Percentiles rank a stretch among this genome's conserved stretches.
These are phyloP conservation scores for Beauveria scarabaeidicola DNA, from an alignment of 2,329 filamentous ascomycete genomes.

Conservation along the genomic window DNA sequence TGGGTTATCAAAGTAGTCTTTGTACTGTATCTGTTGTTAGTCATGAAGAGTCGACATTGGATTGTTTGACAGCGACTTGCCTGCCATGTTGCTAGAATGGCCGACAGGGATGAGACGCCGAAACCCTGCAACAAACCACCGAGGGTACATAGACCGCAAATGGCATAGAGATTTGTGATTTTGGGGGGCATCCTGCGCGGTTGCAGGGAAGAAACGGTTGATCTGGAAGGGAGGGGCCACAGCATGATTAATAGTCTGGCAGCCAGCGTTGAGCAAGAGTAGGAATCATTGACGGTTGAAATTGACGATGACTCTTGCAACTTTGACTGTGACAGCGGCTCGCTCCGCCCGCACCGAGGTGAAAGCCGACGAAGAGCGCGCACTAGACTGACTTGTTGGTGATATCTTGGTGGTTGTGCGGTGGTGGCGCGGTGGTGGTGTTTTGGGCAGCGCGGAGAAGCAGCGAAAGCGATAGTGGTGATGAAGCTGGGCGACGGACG, in stretches of 20 bases:
- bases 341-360: slow-evolving; percentile 1
- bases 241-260: background rate
- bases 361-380: background rate
- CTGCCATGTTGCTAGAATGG: slow-evolving; percentile 38
- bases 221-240: slow-evolving; percentile 4
- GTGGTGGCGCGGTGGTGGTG: background rate
- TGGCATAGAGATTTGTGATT: slow-evolving; percentile 18
- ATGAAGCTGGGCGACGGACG: background rate
- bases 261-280: background rate
- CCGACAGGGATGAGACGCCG: slow-evolving; percentile 46
- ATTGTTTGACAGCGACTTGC: background rate
- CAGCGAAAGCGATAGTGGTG: background rate
- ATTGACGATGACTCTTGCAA: background rate
- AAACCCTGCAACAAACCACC: slow-evolving; percentile 36
- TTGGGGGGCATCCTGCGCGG: slow-evolving; percentile 3
- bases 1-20: slow-evolving; percentile 39
- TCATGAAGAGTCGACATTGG: no score
- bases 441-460: background rate
- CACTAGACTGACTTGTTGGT: background rate
- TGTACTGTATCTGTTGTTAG: slow-evolving; percentile 25
- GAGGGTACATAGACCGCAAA: slow-evolving; percentile 20
- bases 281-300: background rate
- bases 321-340: background rate
- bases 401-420: background rate
- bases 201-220: background rate